Percentiles rank a stretch among this genome's conserved stretches.
phyloP scores from a whole-genome alignment of 768 basidiomycete genomes.

The Pulveroboletus ravenelii region DNA sequence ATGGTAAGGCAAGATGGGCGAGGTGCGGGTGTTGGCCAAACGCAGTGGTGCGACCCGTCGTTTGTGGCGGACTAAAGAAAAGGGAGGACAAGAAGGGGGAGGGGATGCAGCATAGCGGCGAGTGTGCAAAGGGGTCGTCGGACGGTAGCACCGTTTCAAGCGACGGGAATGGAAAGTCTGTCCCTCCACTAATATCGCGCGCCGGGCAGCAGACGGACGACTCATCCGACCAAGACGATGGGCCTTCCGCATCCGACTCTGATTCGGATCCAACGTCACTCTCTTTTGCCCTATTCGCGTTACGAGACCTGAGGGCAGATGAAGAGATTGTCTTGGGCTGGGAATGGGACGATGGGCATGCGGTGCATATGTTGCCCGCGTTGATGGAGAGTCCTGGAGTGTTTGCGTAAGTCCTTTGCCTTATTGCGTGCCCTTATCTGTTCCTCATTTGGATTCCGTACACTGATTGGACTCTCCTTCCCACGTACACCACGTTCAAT shows the following conservation, averaged over 20 bases:
- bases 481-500: background rate
- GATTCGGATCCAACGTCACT: constrained; percentile 38
- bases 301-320: constrained; percentile 64
- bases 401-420: constrained; percentile 48
- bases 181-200: constrained; percentile 7
- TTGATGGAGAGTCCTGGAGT: constrained; percentile 53
- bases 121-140: constrained; percentile 9
- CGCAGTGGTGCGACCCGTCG: constrained; percentile 41
- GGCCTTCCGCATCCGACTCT: constrained; percentile 9
- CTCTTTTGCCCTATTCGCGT: constrained; percentile 77
- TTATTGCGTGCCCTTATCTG: background rate
- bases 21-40: constrained; percentile 55
- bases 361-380: constrained; percentile 73
- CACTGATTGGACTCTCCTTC: constrained; percentile 7
- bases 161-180: constrained; percentile 4
- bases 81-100: constrained; percentile 15
- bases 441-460: background rate
- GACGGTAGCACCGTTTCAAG: background rate
- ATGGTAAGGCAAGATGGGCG: constrained; percentile 47
- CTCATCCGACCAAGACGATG: constrained; percentile 18
- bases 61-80: constrained; percentile 30
- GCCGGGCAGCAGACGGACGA: constrained; percentile 11
- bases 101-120: constrained; percentile 15
- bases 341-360: constrained; percentile 96
- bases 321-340: constrained; percentile 89